phyloP scores from a whole-genome alignment of 768 basidiomycete species.

The Russula brevipes region DNA sequence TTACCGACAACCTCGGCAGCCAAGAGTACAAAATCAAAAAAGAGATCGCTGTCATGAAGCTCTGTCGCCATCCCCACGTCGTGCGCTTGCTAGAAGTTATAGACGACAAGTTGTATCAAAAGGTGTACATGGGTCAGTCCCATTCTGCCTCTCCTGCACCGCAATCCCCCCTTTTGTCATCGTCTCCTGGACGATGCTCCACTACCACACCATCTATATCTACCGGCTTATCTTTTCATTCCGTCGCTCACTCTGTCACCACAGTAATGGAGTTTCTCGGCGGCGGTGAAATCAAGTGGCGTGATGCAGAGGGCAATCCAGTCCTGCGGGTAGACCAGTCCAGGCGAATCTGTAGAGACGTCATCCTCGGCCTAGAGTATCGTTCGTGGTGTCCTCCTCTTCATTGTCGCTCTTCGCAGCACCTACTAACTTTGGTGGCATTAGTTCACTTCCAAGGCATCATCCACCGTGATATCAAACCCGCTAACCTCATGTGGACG shows the following conservation, averaged over 20 bases:
- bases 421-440: neutral
- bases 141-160: constrained; percentile 7
- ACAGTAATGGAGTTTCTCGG: constrained; percentile 94
- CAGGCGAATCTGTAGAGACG: constrained; percentile 84
- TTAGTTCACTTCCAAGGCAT: constrained; percentile 98
- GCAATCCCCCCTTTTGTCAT: neutral
- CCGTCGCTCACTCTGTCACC: constrained; percentile 8
- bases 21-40: constrained; percentile 81
- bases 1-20: constrained; percentile 64
- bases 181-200: neutral
- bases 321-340: constrained; percentile 80
- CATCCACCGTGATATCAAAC: constrained; percentile 99
- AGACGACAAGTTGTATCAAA: constrained; percentile 81
- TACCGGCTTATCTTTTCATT: constrained; percentile 7
- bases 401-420: constrained; percentile 11
- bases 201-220: neutral
- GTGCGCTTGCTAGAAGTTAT: constrained; percentile 91
- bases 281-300: constrained; percentile 94
- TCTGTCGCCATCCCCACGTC: constrained; percentile 84
- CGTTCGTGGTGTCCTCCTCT: constrained; percentile 47
- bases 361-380: constrained; percentile 92
- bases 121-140: constrained; percentile 88
- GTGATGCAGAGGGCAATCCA: constrained; percentile 56
- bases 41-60: constrained; percentile 99
- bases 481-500: constrained; percentile 92